phyloP scores from a whole-genome alignment of 116 monocot genomes.

The Papilionanthe hybrid region DNA sequence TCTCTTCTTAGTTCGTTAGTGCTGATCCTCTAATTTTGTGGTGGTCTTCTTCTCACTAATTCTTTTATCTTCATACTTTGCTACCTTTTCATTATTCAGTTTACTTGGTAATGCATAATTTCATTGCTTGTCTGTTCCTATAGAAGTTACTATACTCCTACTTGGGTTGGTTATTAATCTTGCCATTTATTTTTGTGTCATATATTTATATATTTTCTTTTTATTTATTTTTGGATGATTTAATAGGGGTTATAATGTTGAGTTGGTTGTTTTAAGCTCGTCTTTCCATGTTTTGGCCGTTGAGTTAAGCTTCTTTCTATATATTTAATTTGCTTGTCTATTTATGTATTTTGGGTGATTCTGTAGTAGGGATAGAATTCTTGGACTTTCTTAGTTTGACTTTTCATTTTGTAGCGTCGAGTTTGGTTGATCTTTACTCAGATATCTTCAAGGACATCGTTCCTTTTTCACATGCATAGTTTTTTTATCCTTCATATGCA shows the following conservation, averaged over 20 bases:
- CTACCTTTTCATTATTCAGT: neutral
- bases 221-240: neutral
- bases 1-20: neutral
- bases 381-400: neutral
- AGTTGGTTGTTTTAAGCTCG: neutral
- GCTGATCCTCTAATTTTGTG: neutral
- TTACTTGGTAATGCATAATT: neutral
- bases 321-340: neutral
- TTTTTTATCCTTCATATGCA: neutral
- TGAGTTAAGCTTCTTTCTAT: neutral
- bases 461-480: neutral
- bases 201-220: neutral
- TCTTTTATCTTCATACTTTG: neutral
- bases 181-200: neutral
- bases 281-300: neutral
- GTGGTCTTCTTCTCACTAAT: neutral
- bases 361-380: neutral
- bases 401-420: neutral
- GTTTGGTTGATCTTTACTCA: neutral
- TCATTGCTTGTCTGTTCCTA: neutral
- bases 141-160: neutral
- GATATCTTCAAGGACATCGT: neutral
- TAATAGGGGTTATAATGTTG: neutral
- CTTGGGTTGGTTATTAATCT: neutral
- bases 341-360: neutral